Evolutionary conservation across 1,284 basidiomycete genomes (phyloP).

Genomic region (Fomitopsis pinicola): DNA sequence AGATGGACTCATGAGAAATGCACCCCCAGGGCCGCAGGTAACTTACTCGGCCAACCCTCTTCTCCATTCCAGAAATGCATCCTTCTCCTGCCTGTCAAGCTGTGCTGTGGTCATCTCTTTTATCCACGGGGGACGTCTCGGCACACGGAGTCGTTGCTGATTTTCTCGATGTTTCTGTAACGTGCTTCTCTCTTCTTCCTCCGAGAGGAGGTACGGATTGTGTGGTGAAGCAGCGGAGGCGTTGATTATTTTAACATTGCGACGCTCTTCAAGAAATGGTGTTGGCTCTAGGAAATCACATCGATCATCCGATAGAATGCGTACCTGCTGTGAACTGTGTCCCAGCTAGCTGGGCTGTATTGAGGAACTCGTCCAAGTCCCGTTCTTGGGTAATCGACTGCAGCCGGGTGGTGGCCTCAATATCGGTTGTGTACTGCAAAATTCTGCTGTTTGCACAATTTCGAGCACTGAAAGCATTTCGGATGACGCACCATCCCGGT

Average conservation of each 20-base stretch:
- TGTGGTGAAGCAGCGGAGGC: constrained; percentile 53
- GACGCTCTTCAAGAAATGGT: constrained; percentile 56
- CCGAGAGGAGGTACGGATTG: constrained; percentile 87
- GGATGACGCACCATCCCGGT: constrained; percentile 64
- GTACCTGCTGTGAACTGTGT: constrained; percentile 95
- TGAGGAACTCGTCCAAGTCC: constrained; percentile 95
- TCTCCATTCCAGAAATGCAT: constrained; percentile 88
- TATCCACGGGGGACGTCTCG: constrained; percentile 84
- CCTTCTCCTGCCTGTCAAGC: constrained; percentile 84
- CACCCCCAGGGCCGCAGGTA: constrained; percentile 6
- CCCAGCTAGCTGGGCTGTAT: constrained; percentile 91
- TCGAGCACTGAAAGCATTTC: background rate
- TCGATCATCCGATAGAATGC: constrained; percentile 18
- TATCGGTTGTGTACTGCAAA: constrained; percentile 78
- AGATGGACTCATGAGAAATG: constrained; percentile 2
- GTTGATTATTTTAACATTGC: constrained; percentile 90
- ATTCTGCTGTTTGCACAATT: constrained; percentile 40
- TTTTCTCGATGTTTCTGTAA: constrained; percentile 72
- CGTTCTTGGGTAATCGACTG: constrained; percentile 95
- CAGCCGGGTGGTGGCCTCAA: constrained; percentile 67
- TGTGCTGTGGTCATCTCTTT: constrained; percentile 72
- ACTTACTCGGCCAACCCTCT: constrained; percentile 84
- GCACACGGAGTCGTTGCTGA: constrained; percentile 73
- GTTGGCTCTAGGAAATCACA: background rate
- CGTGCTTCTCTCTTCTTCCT: constrained; percentile 79